Evolutionary conservation across 2,329 filamentous ascomycete species (phyloP).

Genomic region (Colletotrichum sp.): DNA sequence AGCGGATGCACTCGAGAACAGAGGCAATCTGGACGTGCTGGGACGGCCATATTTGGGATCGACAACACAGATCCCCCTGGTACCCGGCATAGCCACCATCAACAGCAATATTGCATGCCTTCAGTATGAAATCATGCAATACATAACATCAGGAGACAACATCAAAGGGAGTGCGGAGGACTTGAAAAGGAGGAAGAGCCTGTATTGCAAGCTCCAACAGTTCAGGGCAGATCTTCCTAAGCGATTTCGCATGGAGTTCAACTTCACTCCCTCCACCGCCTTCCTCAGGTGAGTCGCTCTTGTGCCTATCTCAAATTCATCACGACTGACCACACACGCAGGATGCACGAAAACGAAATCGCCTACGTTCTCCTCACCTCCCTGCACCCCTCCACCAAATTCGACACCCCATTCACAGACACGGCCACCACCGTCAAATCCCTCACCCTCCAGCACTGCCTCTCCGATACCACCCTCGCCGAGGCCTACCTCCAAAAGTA

Average conservation of each 20-base stretch:
- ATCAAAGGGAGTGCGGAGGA: slow-evolving; percentile 6
- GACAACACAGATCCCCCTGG: neutral
- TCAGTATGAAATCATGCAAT: slow-evolving; percentile 10
- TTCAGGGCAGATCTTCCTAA: neutral
- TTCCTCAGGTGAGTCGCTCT: neutral
- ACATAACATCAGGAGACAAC: slow-evolving; percentile 6
- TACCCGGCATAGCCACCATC: neutral
- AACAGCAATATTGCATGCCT: neutral
- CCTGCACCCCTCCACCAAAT: neutral
- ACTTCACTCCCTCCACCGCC: slow-evolving; percentile 1
- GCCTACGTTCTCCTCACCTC: slow-evolving; percentile 7
- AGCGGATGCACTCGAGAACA: neutral
- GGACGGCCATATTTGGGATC: neutral
- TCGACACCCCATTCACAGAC: slow-evolving; percentile 4
- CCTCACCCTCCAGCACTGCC: slow-evolving; percentile 6
- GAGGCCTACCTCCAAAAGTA: slow-evolving; percentile 2
- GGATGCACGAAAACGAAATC: slow-evolving; percentile 18
- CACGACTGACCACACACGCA: neutral
- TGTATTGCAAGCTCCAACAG: neutral
- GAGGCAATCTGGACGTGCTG: slow-evolving; percentile 12
- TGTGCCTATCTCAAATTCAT: neutral
- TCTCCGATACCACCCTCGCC: slow-evolving; percentile 12
- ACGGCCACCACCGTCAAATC: slow-evolving; percentile 3
- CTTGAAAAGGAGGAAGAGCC: neutral
- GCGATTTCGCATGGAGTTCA: neutral